Base-by-base conservation (phyloP, 2,329 filamentous ascomycete species). In the Penicillium verrucosum region DNA sequence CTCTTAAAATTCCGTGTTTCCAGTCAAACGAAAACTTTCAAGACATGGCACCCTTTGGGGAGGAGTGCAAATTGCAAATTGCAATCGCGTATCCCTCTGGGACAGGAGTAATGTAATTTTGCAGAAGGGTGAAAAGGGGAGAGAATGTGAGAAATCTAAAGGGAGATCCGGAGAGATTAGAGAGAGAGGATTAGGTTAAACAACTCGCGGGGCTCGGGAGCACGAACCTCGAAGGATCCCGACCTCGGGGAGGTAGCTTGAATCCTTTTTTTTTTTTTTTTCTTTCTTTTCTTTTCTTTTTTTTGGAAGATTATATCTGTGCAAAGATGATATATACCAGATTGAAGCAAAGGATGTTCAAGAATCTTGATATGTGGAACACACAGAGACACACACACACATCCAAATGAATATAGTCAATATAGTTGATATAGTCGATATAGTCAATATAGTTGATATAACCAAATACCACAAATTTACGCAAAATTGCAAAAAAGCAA, bases 21-120 rank as follows among this genome's bases (percentile, higher is more conserved):
- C 52, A 55, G 27, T 42, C 37, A 54, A 52, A 51, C 60, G 23
- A 32, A 47, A 50, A 52, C 59, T 64, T 21, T 21, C 67, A 66
- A 66, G 58, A 68, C 71, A 73, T 73, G 63, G 48, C 67, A 60
- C 65, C 66, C 65, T 66, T 59, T 58, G 62, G 61, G 54, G 21
- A 37, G 25, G 44, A 51, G 18, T 42, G 40, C 40, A 42, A n/a
- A 58, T 49, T 40, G 36, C 47, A 38, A 16, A 51, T 32, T 45
- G 49, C 49, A 51, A 51, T 36, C 16, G 37, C 48, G 27, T 51
- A 54, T 51, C 56, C 60, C 41, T 36, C 48, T 30, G 11, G 34
- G 23, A 14, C 49, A 55, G 49, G 47, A 49, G 54, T 48, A 58
- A 57, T 61, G 56, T 58, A 56, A 51, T 45, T 42, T 57, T 34